These are phyloP conservation scores for Taphrina sp. DNA, from an alignment of 1,139 yeast genomes.

Conservation along the genomic window DNA sequence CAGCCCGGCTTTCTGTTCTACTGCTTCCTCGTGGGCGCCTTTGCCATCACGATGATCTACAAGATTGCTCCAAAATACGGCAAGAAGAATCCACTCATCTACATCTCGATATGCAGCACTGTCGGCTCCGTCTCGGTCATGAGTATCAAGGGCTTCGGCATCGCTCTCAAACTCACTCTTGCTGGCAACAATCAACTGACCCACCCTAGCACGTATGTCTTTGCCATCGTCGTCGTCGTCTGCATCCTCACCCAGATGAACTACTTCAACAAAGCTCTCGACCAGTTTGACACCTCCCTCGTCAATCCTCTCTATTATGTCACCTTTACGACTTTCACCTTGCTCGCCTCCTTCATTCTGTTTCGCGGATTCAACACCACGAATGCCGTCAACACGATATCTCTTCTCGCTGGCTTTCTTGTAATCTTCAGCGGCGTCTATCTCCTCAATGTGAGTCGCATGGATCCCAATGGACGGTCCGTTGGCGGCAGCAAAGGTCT, in stretches of 20 bases:
- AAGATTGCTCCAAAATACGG: constrained; percentile 81
- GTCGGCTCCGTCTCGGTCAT: constrained; percentile 91
- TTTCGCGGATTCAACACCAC: constrained; percentile 87
- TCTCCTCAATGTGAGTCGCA: constrained; percentile 53
- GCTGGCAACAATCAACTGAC: constrained; percentile 88
- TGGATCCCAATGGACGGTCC: constrained; percentile 44
- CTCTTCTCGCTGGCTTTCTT: constrained; percentile 81
- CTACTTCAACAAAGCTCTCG: constrained; percentile 88
- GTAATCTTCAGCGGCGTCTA: constrained; percentile 87
- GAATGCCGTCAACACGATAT: constrained; percentile 73
- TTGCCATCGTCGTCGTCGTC: constrained; percentile 70
- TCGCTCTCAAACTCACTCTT: constrained; percentile 80
- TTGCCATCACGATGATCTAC: constrained; percentile 76
- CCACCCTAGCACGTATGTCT: constrained; percentile 78
- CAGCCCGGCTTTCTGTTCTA: constrained; percentile 80
- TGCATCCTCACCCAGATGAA: constrained; percentile 92
- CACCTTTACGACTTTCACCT: constrained; percentile 84
- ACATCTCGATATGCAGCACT: constrained; percentile 82
- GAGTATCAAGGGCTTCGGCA: constrained; percentile 91
- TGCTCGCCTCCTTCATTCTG: constrained; percentile 79
- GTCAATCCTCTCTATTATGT: constrained; percentile 90
- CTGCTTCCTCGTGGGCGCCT: constrained; percentile 59
- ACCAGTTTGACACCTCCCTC: constrained; percentile 87
- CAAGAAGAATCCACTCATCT: constrained; percentile 79
- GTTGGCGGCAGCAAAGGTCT: constrained; percentile 55